Conservation (phyloP, 305 asterid species). For the Fraxinus platypoda region DNA sequence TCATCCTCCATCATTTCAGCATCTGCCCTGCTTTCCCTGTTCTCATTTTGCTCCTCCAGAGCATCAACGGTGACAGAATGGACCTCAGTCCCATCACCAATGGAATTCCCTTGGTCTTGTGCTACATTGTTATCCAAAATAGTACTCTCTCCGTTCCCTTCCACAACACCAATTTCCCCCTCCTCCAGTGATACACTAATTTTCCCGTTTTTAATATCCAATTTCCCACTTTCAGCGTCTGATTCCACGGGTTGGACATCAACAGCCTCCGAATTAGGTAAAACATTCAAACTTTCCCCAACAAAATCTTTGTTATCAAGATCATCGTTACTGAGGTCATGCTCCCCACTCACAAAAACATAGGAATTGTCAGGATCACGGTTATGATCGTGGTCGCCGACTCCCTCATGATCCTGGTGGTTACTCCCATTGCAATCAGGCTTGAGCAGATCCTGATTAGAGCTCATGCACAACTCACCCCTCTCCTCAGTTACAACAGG, state of each 20-base stretch:
- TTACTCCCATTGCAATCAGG: slow-evolving; percentile 34
- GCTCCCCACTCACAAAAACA: slow-evolving; percentile 41
- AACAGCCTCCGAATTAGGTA: slow-evolving; percentile 5
- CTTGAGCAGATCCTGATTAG: slow-evolving; percentile 34
- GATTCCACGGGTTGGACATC: slow-evolving; percentile 9
- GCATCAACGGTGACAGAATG: not conserved
- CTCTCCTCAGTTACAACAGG: slow-evolving; percentile 29
- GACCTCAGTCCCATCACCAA: slow-evolving; percentile 13
- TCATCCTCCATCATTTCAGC: not conserved
- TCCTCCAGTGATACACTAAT: slow-evolving; percentile 13
- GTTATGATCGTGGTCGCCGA: slow-evolving; percentile 18
- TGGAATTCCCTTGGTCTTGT: slow-evolving; percentile 19
- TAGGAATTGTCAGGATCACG: slow-evolving; percentile 46
- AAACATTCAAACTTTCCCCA: slow-evolving; percentile 17
- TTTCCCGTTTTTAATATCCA: slow-evolving; percentile 23
- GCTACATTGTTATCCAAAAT: slow-evolving; percentile 13
- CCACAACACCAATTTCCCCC: slow-evolving; percentile 26
- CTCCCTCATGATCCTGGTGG: slow-evolving; percentile 19
- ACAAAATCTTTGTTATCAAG: slow-evolving; percentile 14
- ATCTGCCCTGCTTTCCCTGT: not conserved
- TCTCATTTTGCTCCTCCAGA: not conserved
- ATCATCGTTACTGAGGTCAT: slow-evolving; percentile 29
- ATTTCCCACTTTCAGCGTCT: slow-evolving; percentile 16
- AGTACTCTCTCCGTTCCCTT: slow-evolving; percentile 14
- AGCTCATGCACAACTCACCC: slow-evolving; percentile 33